Conservation (phyloP, 2,329 filamentous ascomycete genomes). For the Alternaria sp. region DNA sequence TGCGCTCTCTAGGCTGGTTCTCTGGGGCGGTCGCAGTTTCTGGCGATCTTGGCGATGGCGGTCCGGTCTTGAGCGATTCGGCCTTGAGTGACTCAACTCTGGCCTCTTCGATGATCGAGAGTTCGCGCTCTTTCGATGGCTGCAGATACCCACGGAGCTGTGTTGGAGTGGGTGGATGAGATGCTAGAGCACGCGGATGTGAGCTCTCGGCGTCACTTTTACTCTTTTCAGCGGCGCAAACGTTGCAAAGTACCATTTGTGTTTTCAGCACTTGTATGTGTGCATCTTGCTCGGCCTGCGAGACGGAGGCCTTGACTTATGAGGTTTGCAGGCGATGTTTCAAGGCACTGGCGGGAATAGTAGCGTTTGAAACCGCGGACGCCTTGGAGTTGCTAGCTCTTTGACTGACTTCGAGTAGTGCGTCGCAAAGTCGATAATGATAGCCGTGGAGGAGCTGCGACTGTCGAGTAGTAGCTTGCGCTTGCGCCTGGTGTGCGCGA, state of each 20-base stretch:
- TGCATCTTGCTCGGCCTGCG: not conserved
- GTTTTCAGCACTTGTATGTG: slow-evolving; percentile 3
- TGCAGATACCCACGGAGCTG: not conserved
- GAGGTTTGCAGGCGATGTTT: slow-evolving; percentile 1
- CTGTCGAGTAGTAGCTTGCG: not conserved
- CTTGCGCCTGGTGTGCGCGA: not conserved
- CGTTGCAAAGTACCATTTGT: slow-evolving; percentile 18
- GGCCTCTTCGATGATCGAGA: not conserved
- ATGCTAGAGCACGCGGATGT: slow-evolving; percentile 3
- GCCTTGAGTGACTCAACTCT: not conserved
- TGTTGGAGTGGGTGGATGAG: not conserved
- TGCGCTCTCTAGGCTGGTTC: not conserved
- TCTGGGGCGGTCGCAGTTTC: not conserved
- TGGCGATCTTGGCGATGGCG: not conserved
- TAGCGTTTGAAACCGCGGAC: slow-evolving; percentile 10
- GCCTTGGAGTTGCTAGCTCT: slow-evolving; percentile 7
- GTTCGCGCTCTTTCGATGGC: not conserved
- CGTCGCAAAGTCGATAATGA: not conserved
- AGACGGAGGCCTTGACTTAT: slow-evolving; percentile 5
- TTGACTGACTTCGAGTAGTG: not conserved
- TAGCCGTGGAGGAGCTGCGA: not conserved
- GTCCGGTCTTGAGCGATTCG: not conserved
- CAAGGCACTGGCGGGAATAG: slow-evolving; percentile 12
- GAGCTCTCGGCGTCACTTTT: not conserved
- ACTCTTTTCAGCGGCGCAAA: slow-evolving; percentile 11